These are phyloP conservation scores for Aspergillus diversus DNA, from an alignment of 495 filamentous ascomycete species.

Conservation along the genomic window DNA sequence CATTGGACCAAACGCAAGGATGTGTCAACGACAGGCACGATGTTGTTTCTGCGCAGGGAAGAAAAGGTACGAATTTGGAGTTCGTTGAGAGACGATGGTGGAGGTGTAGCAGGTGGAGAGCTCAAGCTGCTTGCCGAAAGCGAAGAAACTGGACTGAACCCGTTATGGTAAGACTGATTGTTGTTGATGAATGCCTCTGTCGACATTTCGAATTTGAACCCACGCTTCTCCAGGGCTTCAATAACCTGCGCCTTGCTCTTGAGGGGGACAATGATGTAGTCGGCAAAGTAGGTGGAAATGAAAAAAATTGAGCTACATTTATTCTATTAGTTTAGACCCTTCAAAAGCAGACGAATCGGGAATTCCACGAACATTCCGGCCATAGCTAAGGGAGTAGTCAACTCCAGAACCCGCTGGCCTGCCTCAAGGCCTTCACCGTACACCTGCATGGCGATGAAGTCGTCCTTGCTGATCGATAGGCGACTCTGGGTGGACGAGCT, in stretches of 20 bases:
- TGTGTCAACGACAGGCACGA: slow-evolving; percentile 71
- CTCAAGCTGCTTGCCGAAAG: slow-evolving; percentile 33
- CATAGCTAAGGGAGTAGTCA: slow-evolving; percentile 88
- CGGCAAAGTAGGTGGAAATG: slow-evolving; percentile 96
- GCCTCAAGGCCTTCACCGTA: slow-evolving; percentile 87
- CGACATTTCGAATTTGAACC: slow-evolving; percentile 81
- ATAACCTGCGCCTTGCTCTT: slow-evolving; percentile 74
- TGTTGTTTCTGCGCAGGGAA: slow-evolving; percentile 70
- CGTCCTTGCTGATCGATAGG: slow-evolving; percentile 77
- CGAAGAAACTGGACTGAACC: slow-evolving; percentile 36
- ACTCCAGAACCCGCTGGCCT: slow-evolving; percentile 88
- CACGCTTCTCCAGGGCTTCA: slow-evolving; percentile 72
- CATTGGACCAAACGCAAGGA: slow-evolving; percentile 79
- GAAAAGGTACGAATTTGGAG: slow-evolving; percentile 83
- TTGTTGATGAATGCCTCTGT: slow-evolving; percentile 68
- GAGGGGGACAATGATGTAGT: slow-evolving; percentile 90
- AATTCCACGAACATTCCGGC: slow-evolving; percentile 75
- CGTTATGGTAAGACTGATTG: slow-evolving; percentile 26
- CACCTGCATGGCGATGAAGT: slow-evolving; percentile 86
- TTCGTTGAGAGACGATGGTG: slow-evolving; percentile 74
- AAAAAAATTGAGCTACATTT: slow-evolving; percentile 82
- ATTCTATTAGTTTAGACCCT: background rate
- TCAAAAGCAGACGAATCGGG: background rate
- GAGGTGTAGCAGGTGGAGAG: slow-evolving; percentile 68
- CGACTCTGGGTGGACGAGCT: slow-evolving; percentile 43